Evolutionary conservation across 495 filamentous ascomycete genomes (phyloP), one percentile per base, ranked within the genome.

Genomic region (Penicillium lagena): DNA sequence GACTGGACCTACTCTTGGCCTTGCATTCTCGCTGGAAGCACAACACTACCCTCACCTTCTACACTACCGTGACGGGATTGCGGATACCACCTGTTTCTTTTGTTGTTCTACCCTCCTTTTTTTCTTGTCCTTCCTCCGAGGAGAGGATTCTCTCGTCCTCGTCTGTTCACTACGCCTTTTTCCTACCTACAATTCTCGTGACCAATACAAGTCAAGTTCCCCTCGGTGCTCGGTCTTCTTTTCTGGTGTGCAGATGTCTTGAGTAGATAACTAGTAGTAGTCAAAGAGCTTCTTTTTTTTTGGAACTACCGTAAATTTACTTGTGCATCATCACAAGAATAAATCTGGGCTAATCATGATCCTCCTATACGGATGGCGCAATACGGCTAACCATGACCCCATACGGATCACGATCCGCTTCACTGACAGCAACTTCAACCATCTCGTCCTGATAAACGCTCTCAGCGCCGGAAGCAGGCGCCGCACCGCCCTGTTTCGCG

Each of bases 341-440:
- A 3, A 22, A 3, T 22, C 3, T 22, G 22, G 22, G 22, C 22
- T 17, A 17, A 4, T 17, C 15, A 17, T 17, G 15, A 17, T 17
- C 15, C 15, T 17, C 15, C 4, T 4, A 17, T 1, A 17, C 15
- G 4, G 15, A 17, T 17, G 15, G 15, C 4, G 22, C 6, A 66
- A 51, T 75, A 45, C 71, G 72, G 47, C 70, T 60, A 36, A 83
- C 68, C 54, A 86, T 75, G 51, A 88, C 79, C 13, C 78, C 79
- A 68, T 79, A 88, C 2, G 84, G 84, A 73, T 98, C 93, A 30
- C 77, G 72, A 68, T 98, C 93, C 41, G 66, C 71, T 58, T 84
- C 75, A 59, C 89, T 95, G 37, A 93, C 80, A 49, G 81, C 55
- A 33, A 97, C 82, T 41, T 79, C 69, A 12, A 83, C 67, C 35